These are phyloP conservation scores for Cruciata laevipes DNA, from an alignment of 257 asterid genomes.

Conservation along the genomic window DNA sequence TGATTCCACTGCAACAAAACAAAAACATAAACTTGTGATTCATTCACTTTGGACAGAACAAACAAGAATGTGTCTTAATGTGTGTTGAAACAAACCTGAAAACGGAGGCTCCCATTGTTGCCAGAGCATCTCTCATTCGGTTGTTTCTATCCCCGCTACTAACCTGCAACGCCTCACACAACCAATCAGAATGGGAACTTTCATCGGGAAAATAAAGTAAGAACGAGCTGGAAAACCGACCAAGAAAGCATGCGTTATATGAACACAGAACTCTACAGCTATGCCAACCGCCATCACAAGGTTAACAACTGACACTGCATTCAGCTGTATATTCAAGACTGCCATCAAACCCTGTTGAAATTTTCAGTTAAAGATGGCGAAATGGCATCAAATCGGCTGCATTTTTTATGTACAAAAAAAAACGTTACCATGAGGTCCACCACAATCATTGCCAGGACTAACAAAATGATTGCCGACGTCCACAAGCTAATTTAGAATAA, in stretches of 20 bases:
- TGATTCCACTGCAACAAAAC: constrained; percentile 70
- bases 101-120: constrained; percentile 99
- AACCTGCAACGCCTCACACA: constrained; percentile 35
- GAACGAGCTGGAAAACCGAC: constrained; percentile 32
- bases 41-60: not conserved
- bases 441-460: constrained; percentile 78
- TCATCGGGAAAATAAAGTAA: not conserved
- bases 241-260: constrained; percentile 95
- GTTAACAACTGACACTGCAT: constrained; percentile 92
- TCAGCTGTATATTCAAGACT: constrained; percentile 72
- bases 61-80: not conserved
- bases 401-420: constrained; percentile 9
- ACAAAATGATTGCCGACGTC: constrained; percentile 89
- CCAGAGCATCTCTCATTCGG: constrained; percentile 82
- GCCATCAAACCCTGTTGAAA: constrained; percentile 93
- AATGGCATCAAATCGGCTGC: not conserved
- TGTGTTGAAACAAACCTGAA: constrained; percentile 55
- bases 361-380: constrained; percentile 8
- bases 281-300: constrained; percentile 97
- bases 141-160: constrained; percentile 86
- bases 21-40: not conserved
- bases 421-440: constrained; percentile 84
- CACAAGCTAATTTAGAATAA: constrained; percentile 45
- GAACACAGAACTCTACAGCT: constrained; percentile 96
- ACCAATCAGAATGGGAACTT: not conserved